Base-by-base conservation (phyloP, 2,329 filamentous ascomycete species). In the Thermothelomyces thermophilus region DNA sequence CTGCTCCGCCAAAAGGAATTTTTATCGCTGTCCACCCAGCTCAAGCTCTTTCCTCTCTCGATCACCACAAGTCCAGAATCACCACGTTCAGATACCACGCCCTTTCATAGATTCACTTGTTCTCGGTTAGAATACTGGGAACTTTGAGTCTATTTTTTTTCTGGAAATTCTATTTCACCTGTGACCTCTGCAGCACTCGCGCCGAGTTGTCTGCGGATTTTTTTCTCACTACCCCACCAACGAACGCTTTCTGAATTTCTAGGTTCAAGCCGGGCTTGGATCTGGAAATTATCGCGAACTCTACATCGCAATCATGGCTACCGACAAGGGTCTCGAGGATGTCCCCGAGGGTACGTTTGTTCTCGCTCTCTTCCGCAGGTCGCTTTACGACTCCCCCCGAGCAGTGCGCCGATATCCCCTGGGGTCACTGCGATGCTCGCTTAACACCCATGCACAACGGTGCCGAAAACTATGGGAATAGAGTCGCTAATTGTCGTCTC, bases 301-400 rank as follows among this genome's bases (percentile, higher is more conserved):
- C 56, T 45, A 66, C 74, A 78, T 76, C 84, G 84, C 88, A 91
- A 96, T 86, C 82, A 97, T 97, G 91, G 91, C 90, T 89, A 84
- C 85, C 72, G 87, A 89, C 67, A 95, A 94, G 82, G 91, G 91
- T 81, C 89, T 97, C 78, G 90, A 96, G 81, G 91, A 97, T 73
- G 85, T 95, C 76, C 86, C 88, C 71, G 90, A 95, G 80, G 82
- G 89, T 95, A 79, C 78, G 88, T 83, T 56, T 19, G 31, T 26
- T 20, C 28, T 20, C 35, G 10, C n/a, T 47, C 20, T 33, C 7
- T 33, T 14, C 16, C 30, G 35, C 30, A 11, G 17, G 16, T 34
- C 16, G 50, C 43, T 37, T 46, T 46, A 48, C 50, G 44, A 43
- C 13, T 11, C 37, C n/a, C 48, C 42, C 14, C 36, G 28, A 11